Evolutionary conservation across 441 rosid genomes (phyloP).

Genomic region (Sinapis alba): DNA sequence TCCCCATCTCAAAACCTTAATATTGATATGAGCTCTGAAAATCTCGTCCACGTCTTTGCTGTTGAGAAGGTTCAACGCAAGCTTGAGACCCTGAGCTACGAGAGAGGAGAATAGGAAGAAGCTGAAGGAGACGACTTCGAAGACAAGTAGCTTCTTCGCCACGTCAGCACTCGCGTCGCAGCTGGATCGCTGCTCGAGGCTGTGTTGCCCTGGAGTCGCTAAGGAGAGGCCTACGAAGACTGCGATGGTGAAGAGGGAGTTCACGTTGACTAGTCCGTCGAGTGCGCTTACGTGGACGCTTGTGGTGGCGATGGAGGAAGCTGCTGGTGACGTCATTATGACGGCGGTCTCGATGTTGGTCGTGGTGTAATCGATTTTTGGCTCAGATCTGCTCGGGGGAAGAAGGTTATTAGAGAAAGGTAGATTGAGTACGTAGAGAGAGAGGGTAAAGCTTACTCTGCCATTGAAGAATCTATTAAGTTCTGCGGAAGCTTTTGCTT

Average conservation of each 20-base stretch:
- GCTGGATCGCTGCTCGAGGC: constrained; percentile 65
- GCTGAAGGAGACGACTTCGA: constrained; percentile 86
- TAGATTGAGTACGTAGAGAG: constrained; percentile 1
- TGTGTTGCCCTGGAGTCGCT: constrained; percentile 71
- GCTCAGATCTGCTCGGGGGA: constrained; percentile 58
- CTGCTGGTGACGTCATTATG: constrained; percentile 37
- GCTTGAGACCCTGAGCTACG: constrained; percentile 85
- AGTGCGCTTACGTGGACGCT: constrained; percentile 95
- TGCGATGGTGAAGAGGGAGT: constrained; percentile 96
- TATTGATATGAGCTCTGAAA: constrained; percentile 75
- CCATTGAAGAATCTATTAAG: constrained; percentile 24
- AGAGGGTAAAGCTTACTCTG: constrained; percentile 23
- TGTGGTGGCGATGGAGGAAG: constrained; percentile 53
- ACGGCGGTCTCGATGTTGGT: constrained; percentile 25
- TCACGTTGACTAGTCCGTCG: constrained; percentile 88
- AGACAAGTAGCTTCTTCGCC: constrained; percentile 70
- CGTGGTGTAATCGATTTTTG: constrained; percentile 52
- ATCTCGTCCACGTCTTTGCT: constrained; percentile 88
- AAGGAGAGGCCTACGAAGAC: constrained; percentile 92
- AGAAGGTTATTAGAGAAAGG: neutral
- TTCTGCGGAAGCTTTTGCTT: constrained; percentile 28
- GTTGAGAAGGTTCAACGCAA: constrained; percentile 82
- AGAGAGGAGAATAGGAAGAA: constrained; percentile 91
- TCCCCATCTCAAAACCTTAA: constrained; percentile 75
- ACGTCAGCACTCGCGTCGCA: constrained; percentile 70